Percentiles rank a stretch among this genome's conserved stretches.
phyloP scores from a whole-genome alignment of 2,329 filamentous ascomycete species.

The Sporothrix protearum region DNA sequence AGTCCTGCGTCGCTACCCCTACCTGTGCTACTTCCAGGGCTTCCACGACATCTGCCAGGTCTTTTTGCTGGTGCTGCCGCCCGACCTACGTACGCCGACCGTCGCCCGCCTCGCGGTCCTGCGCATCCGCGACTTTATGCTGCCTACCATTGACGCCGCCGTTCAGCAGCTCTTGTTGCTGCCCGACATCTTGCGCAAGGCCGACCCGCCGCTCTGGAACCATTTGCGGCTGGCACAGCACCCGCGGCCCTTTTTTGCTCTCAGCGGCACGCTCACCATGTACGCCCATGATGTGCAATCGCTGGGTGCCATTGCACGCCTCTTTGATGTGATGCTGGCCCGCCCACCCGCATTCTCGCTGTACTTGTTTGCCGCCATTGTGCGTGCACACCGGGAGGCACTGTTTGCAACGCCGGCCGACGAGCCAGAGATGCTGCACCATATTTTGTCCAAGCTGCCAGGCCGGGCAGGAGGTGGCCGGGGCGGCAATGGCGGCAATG shows the following conservation, averaged over 20 bases:
- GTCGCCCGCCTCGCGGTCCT: conserved; percentile 81
- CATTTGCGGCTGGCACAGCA: conserved; percentile 71
- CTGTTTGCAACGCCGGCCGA: conserved; percentile 79
- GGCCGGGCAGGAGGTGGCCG: conserved; percentile 35
- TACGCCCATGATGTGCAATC: conserved; percentile 94
- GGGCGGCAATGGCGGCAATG: neutral
- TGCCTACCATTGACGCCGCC: conserved; percentile 78
- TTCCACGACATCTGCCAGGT: conserved; percentile 99
- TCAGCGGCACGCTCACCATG: conserved; percentile 90
- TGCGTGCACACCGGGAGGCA: conserved; percentile 74
- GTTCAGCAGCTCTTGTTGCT: conserved; percentile 83
- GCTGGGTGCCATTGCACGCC: conserved; percentile 79
- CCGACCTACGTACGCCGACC: conserved; percentile 55
- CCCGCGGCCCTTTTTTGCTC: conserved; percentile 73
- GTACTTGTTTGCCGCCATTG: conserved; percentile 88
- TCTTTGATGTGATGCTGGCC: conserved; percentile 90
- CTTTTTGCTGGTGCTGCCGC: conserved; percentile 76
- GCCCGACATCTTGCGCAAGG: conserved; percentile 70
- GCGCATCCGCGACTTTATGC: conserved; percentile 95
- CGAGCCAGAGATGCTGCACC: conserved; percentile 90
- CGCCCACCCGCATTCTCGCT: conserved; percentile 82
- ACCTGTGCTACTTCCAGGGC: conserved; percentile 94
- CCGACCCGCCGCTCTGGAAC: conserved; percentile 66
- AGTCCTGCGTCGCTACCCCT: conserved; percentile 74
- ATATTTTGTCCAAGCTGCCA: conserved; percentile 81